These are phyloP conservation scores for Epithemia pelagica DNA, from an alignment of 108 stramenopile species.

Conservation along the genomic window DNA sequence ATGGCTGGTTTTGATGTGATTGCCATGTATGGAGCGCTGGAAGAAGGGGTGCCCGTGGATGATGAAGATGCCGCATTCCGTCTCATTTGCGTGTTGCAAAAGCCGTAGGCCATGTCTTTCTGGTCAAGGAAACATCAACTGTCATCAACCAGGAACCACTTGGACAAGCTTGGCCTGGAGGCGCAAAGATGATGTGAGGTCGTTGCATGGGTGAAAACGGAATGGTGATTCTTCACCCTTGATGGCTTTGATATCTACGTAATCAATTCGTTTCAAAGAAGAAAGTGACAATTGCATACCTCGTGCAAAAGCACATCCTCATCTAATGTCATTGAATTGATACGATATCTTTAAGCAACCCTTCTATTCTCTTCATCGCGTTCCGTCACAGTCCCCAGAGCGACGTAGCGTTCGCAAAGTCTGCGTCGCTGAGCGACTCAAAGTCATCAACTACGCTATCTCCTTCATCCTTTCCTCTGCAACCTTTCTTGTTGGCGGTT, in stretches of 20 bases:
- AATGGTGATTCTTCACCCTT: too few relatives aligned
- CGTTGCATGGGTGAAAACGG: too few relatives aligned
- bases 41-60: slow-evolving; percentile 56
- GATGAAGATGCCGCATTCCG: slow-evolving; percentile 72
- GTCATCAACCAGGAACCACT: not conserved
- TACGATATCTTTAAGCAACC: too few relatives aligned
- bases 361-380: too few relatives aligned
- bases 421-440: not conserved
- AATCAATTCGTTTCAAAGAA: too few relatives aligned
- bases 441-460: not conserved
- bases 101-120: slow-evolving; percentile 8
- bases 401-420: not conserved
- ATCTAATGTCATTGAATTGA: too few relatives aligned
- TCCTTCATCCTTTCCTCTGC: too few relatives aligned
- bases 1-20: slow-evolving; percentile 55
- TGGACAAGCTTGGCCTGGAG: not conserved
- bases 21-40: slow-evolving; percentile 68
- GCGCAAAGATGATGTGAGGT: not conserved
- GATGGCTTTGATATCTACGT: too few relatives aligned
- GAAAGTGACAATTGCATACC: too few relatives aligned
- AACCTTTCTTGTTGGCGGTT: not conserved
- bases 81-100: slow-evolving; percentile 68
- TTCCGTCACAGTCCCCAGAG: too few relatives aligned
- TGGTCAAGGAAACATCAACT: not conserved
- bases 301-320: too few relatives aligned